Evolutionary conservation across 495 filamentous ascomycete species (phyloP).

Genomic region (Glarea lozoyensis): DNA sequence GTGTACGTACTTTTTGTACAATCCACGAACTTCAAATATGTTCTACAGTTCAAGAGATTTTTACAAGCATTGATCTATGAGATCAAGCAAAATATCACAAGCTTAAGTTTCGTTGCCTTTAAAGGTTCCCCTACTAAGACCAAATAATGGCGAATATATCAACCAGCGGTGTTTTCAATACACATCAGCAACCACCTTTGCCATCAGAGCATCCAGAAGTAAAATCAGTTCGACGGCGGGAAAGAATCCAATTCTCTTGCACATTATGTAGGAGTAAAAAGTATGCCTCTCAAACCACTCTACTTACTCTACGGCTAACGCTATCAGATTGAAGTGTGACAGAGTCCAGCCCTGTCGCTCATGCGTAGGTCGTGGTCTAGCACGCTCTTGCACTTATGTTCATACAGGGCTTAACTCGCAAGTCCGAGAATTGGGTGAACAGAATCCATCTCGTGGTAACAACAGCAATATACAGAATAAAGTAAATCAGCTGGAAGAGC

Average conservation of each 20-base stretch:
- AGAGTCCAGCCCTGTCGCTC: slow-evolving; percentile 1
- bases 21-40: no score
- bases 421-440: not conserved
- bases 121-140: no score
- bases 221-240: not conserved
- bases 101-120: no score
- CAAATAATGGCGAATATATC: no score
- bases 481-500: not conserved
- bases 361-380: slow-evolving; percentile 33
- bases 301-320: not conserved
- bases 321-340: slow-evolving; percentile 7
- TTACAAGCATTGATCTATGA: no score
- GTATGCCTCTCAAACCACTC: not conserved
- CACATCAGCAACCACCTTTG: no score
- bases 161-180: no score
- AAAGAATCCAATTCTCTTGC: not conserved
- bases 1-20: no score
- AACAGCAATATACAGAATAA: not conserved
- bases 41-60: no score
- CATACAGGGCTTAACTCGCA: slow-evolving; percentile 21
- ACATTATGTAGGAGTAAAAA: not conserved
- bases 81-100: no score
- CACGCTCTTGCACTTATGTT: slow-evolving; percentile 28
- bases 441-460: not conserved
- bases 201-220: no score